A percentile compares a stretch with the other conserved stretches of the same genome.
phyloP scores from a whole-genome alignment of 78 protist genomes.

The Salpingoeca rosetta region DNA sequence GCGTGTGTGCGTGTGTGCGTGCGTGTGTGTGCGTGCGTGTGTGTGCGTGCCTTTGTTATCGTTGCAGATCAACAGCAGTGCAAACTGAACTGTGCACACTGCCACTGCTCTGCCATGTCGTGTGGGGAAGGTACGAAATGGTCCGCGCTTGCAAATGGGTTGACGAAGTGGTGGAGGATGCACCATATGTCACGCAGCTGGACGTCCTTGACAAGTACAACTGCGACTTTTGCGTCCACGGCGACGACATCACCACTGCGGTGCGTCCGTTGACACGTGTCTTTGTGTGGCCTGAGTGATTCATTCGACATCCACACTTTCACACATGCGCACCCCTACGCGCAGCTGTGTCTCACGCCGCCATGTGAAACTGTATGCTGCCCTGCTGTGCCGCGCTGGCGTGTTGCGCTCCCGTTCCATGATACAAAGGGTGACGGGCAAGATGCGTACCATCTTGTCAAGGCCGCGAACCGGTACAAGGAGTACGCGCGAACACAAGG shows the following conservation, averaged over 20 bases:
- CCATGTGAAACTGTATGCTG: no score
- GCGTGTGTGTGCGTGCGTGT: no score
- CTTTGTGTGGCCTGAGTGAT: no score
- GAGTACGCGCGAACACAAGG: constrained; percentile 69
- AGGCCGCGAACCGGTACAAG: constrained; percentile 61
- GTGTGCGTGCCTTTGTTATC: no score
- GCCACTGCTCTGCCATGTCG: no score
- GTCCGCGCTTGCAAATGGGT: constrained; percentile 88
- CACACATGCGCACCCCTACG: no score
- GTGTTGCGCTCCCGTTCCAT: neutral
- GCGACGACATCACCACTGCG: constrained; percentile 52
- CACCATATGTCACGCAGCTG: constrained; percentile 62
- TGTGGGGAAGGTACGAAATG: constrained; percentile 31
- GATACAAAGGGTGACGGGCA: constrained; percentile 38
- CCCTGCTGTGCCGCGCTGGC: no score
- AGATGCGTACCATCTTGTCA: constrained; percentile 72
- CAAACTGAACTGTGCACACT: no score
- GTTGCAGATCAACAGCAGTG: no score
- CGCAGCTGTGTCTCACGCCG: no score
- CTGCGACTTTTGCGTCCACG: constrained; percentile 62
- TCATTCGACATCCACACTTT: no score
- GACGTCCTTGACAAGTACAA: constrained; percentile 41
- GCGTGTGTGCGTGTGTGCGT: no score
- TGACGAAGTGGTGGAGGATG: constrained; percentile 80
- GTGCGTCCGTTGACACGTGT: constrained; percentile 2